Evolutionary conservation across 2,329 filamentous ascomycete species (phyloP).

Genomic region (Clonostachys rhizophaga): DNA sequence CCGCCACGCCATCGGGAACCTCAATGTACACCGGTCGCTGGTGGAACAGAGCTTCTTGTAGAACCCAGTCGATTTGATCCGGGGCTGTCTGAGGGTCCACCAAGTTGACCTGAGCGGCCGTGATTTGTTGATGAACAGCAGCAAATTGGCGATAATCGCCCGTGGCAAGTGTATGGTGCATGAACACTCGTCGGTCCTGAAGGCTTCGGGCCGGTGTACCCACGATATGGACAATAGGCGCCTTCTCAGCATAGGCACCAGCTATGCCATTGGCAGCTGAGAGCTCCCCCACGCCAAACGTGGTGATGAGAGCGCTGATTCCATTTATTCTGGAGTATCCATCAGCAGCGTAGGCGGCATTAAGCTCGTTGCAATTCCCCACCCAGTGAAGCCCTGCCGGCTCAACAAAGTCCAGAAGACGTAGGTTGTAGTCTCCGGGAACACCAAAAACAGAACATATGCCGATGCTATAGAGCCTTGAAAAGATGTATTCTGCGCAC

Average conservation of each 20-base stretch:
- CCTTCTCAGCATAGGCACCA: constrained; percentile 69
- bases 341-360: constrained; percentile 77
- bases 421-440: constrained; percentile 71
- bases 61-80: constrained; percentile 70
- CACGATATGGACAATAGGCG: constrained; percentile 68
- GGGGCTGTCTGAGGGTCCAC: constrained; percentile 67
- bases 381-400: constrained; percentile 58
- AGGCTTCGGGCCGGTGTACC: constrained; percentile 43
- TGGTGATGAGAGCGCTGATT: constrained; percentile 66
- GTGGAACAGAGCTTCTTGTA: constrained; percentile 68
- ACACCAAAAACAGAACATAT: constrained; percentile 63
- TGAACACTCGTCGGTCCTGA: constrained; percentile 40
- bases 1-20: constrained; percentile 76
- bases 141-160: constrained; percentile 81
- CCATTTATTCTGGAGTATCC: constrained; percentile 72
- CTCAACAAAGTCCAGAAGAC: constrained; percentile 61
- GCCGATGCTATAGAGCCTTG: constrained; percentile 57
- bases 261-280: constrained; percentile 71
- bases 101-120: constrained; percentile 66
- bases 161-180: constrained; percentile 69
- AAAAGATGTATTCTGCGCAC: constrained; percentile 65
- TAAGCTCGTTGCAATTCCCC: constrained; percentile 68
- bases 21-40: constrained; percentile 81
- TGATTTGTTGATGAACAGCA: constrained; percentile 70
- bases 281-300: constrained; percentile 72